Percentiles rank a stretch among this genome's conserved stretches.
Conservation (phyloP, 2,329 filamentous ascomycete genomes). For the Botrytis squamosa region DNA sequence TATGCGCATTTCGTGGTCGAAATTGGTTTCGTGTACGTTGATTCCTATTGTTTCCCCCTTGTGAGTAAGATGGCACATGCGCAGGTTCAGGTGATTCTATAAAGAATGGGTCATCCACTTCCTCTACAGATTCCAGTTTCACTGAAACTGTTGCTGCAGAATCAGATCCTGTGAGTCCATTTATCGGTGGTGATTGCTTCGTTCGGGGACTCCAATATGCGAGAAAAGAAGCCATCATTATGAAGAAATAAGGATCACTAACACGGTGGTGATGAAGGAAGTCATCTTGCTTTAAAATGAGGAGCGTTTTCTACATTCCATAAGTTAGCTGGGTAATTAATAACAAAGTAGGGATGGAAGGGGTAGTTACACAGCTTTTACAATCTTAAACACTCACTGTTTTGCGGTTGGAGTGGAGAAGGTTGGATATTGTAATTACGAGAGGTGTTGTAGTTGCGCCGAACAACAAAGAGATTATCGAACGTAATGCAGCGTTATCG, state of each 20-base stretch:
- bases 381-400: not conserved
- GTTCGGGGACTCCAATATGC: conserved; percentile 17
- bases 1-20: conserved; percentile 78
- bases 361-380: conserved; percentile 1
- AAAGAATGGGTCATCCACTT: conserved; percentile 35
- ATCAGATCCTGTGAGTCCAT: conserved; percentile 24
- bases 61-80: conserved; percentile 42
- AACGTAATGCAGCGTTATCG: not conserved
- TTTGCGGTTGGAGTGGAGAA: not conserved
- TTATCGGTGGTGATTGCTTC: conserved; percentile 4
- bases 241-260: conserved; percentile 47
- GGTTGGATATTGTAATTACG: not conserved
- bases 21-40: conserved; percentile 88
- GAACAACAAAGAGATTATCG: conserved; percentile 2
- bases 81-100: conserved; percentile 44
- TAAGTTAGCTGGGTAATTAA: conserved; percentile 34
- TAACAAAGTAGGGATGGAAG: not conserved
- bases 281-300: conserved; percentile 54
- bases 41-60: conserved; percentile 56
- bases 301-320: conserved; percentile 32
- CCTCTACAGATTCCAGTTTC: conserved; percentile 20
- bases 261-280: conserved; percentile 81
- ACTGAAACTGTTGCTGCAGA: conserved; percentile 33
- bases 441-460: conserved; percentile 1
- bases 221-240: conserved; percentile 41